Evolutionary conservation across 345 rosid species (phyloP).

Genomic region (Euphorbia peplus): DNA sequence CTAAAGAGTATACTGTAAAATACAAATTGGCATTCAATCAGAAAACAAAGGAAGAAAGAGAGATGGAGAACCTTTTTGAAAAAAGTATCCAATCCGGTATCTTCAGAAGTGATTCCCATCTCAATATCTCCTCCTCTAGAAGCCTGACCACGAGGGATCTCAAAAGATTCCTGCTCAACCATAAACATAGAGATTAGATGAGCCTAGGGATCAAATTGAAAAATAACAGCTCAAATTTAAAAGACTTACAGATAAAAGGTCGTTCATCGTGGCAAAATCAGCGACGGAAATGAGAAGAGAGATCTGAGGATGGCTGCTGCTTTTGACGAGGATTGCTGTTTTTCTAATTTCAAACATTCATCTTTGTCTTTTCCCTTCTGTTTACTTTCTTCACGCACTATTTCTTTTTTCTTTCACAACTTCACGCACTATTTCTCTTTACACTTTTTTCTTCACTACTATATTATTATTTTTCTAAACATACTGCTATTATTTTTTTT

Average conservation of each 20-base stretch:
- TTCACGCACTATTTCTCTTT: no score
- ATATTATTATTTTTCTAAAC: no score
- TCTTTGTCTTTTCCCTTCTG: not conserved
- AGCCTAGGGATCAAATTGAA: not conserved
- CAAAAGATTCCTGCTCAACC: slow-evolving; percentile 64
- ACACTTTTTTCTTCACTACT: no score
- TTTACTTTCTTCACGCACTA: no score
- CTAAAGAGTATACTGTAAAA: not conserved
- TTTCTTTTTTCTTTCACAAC: no score
- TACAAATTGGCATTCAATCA: not conserved
- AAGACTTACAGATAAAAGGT: slow-evolving; percentile 67
- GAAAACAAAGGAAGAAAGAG: not conserved
- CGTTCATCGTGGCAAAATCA: slow-evolving; percentile 57
- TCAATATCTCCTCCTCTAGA: slow-evolving; percentile 68
- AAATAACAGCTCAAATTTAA: slow-evolving; percentile 16
- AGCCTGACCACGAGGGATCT: slow-evolving; percentile 61
- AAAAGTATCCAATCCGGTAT: slow-evolving; percentile 70
- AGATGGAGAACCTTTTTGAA: slow-evolving; percentile 54
- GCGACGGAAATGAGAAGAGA: not conserved
- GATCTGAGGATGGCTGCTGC: not conserved
- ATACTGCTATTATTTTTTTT: no score
- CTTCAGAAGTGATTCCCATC: slow-evolving; percentile 69
- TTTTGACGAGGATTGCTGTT: not conserved
- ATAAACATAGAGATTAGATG: no score
- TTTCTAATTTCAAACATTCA: not conserved